These are phyloP conservation scores for Lasiosphaeria miniovina DNA, from an alignment of 495 filamentous ascomycete species.

Conservation along the genomic window DNA sequence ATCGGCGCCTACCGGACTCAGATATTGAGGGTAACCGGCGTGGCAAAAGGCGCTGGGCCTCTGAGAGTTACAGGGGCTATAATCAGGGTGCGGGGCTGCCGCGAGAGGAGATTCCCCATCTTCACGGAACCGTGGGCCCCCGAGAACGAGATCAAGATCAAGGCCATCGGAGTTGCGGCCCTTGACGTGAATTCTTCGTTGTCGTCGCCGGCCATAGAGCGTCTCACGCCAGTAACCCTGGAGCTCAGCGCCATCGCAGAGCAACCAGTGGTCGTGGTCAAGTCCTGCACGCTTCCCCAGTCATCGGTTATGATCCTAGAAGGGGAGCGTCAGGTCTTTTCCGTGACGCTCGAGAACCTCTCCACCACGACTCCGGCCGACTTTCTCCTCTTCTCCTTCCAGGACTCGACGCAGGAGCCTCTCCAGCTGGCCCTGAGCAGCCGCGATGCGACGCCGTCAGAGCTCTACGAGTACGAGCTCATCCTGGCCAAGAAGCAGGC, in stretches of 20 bases:
- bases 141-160: constrained; percentile 67
- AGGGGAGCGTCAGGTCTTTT: constrained; percentile 75
- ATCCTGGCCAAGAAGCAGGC: constrained; percentile 73
- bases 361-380: constrained; percentile 71
- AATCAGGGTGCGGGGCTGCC: constrained; percentile 76
- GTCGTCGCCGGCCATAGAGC: constrained; percentile 30
- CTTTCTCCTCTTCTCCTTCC: constrained; percentile 80
- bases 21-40: constrained; percentile 67
- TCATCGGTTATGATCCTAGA: constrained; percentile 88
- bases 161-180: constrained; percentile 64
- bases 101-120: constrained; percentile 77
- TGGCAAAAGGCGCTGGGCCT: constrained; percentile 60
- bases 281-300: constrained; percentile 74
- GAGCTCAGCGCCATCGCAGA: constrained; percentile 67
- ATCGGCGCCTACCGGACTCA: constrained; percentile 80
- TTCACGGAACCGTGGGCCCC: constrained; percentile 74
- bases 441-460: constrained; percentile 69
- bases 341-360: constrained; percentile 74
- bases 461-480: constrained; percentile 81
- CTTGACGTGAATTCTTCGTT: constrained; percentile 43
- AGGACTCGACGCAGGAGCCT: constrained; percentile 77
- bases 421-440: constrained; percentile 70
- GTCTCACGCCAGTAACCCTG: constrained; percentile 47
- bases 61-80: constrained; percentile 74
- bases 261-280: constrained; percentile 74